Percentiles rank a stretch among this genome's conserved stretches.
Conservation (phyloP, 2,329 filamentous ascomycete species). For the Talaromyces marneffei region DNA sequence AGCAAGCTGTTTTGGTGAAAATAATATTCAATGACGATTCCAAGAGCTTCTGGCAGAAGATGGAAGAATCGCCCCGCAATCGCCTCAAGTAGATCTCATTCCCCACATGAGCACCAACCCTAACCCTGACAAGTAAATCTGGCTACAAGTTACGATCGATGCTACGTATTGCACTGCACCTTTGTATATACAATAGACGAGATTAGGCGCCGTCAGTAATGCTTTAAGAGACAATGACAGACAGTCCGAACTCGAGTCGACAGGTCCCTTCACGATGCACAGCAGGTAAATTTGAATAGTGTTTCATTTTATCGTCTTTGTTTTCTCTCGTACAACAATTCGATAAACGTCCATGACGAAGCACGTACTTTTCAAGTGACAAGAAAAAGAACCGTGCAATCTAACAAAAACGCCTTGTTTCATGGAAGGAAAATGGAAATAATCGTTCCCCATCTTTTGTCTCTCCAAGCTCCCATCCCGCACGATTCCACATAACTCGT, state of each 20-base stretch:
- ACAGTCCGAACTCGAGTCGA: too few relatives aligned
- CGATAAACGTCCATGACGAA: not conserved
- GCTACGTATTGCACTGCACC: not conserved
- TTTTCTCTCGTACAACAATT: slow-evolving; percentile 5
- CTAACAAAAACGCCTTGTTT: slow-evolving; percentile 9
- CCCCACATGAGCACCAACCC: not conserved
- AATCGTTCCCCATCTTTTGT: not conserved
- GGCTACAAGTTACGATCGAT: too few relatives aligned
- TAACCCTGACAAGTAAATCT: slow-evolving; percentile 1
- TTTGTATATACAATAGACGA: not conserved
- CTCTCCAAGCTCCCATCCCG: not conserved
- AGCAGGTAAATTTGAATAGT: not conserved
- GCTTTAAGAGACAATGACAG: too few relatives aligned
- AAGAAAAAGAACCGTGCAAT: not conserved
- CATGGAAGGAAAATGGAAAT: slow-evolving; percentile 1
- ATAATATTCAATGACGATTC: not conserved
- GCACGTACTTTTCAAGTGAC: not conserved
- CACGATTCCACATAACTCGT: slow-evolving; percentile 1
- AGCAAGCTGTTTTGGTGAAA: not conserved
- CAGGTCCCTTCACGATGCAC: not conserved
- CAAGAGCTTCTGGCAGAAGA: slow-evolving; percentile 2
- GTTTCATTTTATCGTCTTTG: slow-evolving; percentile 10
- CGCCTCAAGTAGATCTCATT: not conserved
- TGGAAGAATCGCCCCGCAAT: not conserved
- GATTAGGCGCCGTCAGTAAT: not conserved